Evolutionary conservation across 2,329 filamentous ascomycete species (phyloP).

Genomic region (Pseudogymnoascus sp.): DNA sequence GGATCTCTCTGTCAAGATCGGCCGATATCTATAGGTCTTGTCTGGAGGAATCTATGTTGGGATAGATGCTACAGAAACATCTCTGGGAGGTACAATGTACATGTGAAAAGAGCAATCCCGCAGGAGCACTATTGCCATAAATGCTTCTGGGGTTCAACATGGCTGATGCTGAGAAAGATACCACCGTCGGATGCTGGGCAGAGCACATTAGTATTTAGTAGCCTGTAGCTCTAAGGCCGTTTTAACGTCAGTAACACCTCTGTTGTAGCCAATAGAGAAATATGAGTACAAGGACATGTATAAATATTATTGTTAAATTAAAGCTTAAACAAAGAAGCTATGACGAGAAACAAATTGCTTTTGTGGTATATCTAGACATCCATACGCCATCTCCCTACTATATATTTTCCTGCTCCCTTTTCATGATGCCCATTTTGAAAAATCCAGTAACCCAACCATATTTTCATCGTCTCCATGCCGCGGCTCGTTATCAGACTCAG

Average conservation of each 20-base stretch:
- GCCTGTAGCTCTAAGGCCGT: neutral
- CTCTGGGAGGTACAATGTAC: neutral
- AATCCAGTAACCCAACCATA: conserved; percentile 27
- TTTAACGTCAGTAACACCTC: neutral
- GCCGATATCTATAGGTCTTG: neutral
- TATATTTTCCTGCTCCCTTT: neutral
- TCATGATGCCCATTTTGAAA: conserved; percentile 27
- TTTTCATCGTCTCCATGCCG: conserved; percentile 21
- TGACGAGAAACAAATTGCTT: conserved; percentile 3
- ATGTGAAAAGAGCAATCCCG: neutral
- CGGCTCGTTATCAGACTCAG: conserved; percentile 42
- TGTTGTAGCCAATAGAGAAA: neutral
- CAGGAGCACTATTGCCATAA: neutral
- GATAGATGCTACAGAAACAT: neutral
- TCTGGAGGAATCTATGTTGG: neutral
- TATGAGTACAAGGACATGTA: neutral
- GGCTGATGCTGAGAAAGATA: neutral
- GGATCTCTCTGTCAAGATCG: neutral
- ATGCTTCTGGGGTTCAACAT: neutral
- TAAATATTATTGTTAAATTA: conserved; percentile 7
- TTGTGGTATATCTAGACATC: conserved; percentile 11
- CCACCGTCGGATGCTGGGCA: neutral
- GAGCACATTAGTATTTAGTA: neutral
- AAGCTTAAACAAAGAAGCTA: neutral
- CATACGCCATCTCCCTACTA: neutral